Percentiles rank a stretch among this genome's conserved stretches.
phyloP scores from a whole-genome alignment of 306 rosid species.

The Acacia melanoxylon region DNA sequence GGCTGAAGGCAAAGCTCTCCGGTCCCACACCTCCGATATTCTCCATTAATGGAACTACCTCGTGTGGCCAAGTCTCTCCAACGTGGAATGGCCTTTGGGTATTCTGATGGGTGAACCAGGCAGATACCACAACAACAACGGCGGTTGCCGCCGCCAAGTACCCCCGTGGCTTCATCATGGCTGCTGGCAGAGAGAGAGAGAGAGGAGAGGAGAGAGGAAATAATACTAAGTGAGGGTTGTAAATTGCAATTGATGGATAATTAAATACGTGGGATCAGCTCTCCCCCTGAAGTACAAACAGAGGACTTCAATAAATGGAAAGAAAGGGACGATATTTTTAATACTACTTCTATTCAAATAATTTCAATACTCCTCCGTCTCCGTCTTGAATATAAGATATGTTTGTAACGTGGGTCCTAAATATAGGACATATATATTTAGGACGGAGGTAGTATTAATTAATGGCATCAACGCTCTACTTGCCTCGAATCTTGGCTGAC shows the following conservation, averaged over 20 bases:
- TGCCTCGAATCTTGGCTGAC: not conserved
- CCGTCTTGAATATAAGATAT: no score
- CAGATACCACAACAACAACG: not conserved
- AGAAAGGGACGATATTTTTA: not conserved
- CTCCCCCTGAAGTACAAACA: not conserved
- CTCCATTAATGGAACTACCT: constrained; percentile 38
- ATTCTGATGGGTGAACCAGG: constrained; percentile 15
- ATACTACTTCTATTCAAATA: not conserved
- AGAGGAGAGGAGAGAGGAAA: no score
- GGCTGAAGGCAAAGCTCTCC: constrained; percentile 68
- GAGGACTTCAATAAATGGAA: not conserved
- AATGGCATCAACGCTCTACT: not conserved
- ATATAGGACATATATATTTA: no score
- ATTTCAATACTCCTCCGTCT: not conserved
- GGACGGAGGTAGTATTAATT: not conserved
- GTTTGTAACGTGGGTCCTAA: no score
- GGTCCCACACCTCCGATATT: constrained; percentile 56
- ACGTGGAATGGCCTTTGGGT: not conserved
- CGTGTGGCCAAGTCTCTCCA: constrained; percentile 21
- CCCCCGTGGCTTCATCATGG: constrained; percentile 29
- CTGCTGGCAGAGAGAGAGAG: not conserved
- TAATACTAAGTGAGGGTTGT: not conserved
- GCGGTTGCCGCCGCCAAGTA: constrained; percentile 4
- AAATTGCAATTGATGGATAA: not conserved
- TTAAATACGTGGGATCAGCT: not conserved